A percentile compares a stretch with the other conserved stretches of the same genome.
phyloP scores from a whole-genome alignment of 2,329 filamentous ascomycete genomes.

The Aspergillus japonicus region DNA sequence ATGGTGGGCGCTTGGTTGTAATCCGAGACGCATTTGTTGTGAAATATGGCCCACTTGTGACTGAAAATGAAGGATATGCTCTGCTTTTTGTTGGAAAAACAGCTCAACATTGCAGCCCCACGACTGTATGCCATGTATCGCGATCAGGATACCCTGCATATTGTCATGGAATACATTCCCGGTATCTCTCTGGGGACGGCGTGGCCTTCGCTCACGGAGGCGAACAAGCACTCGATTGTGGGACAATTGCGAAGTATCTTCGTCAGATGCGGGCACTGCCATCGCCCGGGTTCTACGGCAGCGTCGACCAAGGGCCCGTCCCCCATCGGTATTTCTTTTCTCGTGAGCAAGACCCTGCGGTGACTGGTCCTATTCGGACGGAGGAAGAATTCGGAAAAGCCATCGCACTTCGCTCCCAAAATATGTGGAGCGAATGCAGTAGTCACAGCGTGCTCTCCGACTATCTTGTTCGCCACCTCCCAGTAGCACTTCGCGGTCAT shows the following conservation, averaged over 20 bases:
- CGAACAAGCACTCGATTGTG: constrained; percentile 16
- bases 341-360: constrained; percentile 12
- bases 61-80: constrained; percentile 25
- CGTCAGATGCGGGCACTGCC: constrained; percentile 19
- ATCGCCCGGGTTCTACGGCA: constrained; percentile 23
- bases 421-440: constrained; percentile 16
- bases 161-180: constrained; percentile 19
- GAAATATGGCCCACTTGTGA: constrained; percentile 22
- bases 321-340: constrained; percentile 24
- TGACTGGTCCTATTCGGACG: constrained; percentile 20
- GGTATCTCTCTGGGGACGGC: constrained; percentile 12
- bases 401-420: constrained; percentile 18
- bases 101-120: constrained; percentile 19
- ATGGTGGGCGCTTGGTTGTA: constrained; percentile 17
- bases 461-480: constrained; percentile 22
- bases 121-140: constrained; percentile 24
- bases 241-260: constrained; percentile 19
- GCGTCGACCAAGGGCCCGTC: constrained; percentile 20
- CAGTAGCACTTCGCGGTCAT: constrained; percentile 18
- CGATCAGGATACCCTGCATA: constrained; percentile 17
- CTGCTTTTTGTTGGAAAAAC: constrained; percentile 21
- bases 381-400: constrained; percentile 22
- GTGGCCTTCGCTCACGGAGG: constrained; percentile 17
- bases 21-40: constrained; percentile 21
- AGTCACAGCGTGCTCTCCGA: constrained; percentile 19